Evolutionary conservation across 2,329 filamentous ascomycete species (phyloP).

Genomic region (Fusarium piperis): DNA sequence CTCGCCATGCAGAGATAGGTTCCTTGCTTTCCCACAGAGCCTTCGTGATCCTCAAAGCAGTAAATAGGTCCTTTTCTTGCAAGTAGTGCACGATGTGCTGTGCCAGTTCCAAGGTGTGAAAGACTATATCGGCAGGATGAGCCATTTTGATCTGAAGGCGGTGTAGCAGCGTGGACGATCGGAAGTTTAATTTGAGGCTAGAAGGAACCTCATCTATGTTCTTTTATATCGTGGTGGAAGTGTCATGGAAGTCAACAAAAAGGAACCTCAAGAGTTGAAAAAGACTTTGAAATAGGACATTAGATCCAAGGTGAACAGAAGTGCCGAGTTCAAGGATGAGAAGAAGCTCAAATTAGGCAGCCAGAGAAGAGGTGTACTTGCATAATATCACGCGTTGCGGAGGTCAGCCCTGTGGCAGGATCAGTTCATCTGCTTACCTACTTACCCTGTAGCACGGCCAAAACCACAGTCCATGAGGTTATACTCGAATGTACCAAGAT

Average conservation of each 20-base stretch:
- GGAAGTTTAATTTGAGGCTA: background rate
- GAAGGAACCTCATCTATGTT: no score
- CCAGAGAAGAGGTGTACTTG: background rate
- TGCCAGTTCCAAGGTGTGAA: constrained; percentile 21
- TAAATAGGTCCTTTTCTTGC: constrained; percentile 4
- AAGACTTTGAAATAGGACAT: background rate
- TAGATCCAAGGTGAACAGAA: background rate
- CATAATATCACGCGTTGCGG: background rate
- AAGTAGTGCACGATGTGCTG: constrained; percentile 17
- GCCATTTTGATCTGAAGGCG: background rate
- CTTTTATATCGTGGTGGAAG: no score
- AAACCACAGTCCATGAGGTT: background rate
- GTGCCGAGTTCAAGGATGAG: background rate
- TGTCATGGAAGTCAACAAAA: no score
- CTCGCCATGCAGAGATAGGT: background rate
- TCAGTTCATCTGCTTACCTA: background rate
- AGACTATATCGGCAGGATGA: constrained; percentile 13
- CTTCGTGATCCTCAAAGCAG: constrained; percentile 5
- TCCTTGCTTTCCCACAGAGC: constrained; percentile 4
- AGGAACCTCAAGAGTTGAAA: background rate
- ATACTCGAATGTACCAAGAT: background rate
- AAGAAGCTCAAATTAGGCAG: background rate
- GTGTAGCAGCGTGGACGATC: background rate
- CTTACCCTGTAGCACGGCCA: background rate
- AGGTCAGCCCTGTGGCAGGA: background rate